Evolutionary conservation across 2,329 filamentous ascomycete species (phyloP).

Genomic region (Aspergillus persii): DNA sequence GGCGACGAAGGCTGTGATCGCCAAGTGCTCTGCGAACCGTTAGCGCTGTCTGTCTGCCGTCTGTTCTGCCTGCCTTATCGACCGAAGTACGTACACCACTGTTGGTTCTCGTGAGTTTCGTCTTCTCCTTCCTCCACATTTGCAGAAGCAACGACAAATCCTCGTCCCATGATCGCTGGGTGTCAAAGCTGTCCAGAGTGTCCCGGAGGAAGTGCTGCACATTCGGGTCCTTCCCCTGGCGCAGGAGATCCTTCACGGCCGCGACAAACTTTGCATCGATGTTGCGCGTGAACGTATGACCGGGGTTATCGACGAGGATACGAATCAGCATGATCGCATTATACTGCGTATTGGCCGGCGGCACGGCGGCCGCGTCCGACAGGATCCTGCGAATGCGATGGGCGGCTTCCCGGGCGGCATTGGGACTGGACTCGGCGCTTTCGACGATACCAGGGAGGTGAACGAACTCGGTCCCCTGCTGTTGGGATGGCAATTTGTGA

Average conservation of each 20-base stretch:
- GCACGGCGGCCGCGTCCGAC: constrained; percentile 62
- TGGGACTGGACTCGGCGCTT: constrained; percentile 85
- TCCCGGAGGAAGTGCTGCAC: constrained; percentile 86
- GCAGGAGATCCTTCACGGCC: constrained; percentile 71
- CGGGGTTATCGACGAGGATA: constrained; percentile 90
- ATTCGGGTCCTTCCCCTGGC: constrained; percentile 66
- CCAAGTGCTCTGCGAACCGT: constrained; percentile 5
- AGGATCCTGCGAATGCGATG: constrained; percentile 79
- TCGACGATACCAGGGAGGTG: constrained; percentile 93
- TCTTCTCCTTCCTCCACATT: constrained; percentile 91
- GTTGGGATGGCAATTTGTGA: background rate
- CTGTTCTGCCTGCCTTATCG: background rate
- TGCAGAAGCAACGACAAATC: constrained; percentile 67
- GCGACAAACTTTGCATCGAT: constrained; percentile 81
- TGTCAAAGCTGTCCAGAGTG: constrained; percentile 75
- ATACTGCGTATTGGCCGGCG: constrained; percentile 74
- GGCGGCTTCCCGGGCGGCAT: constrained; percentile 78
- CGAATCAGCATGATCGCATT: constrained; percentile 94
- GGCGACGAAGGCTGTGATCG: constrained; percentile 9
- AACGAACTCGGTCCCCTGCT: constrained; percentile 81
- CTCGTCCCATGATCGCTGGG: constrained; percentile 69
- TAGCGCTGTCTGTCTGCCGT: background rate
- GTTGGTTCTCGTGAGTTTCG: constrained; percentile 51
- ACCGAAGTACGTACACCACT: constrained; percentile 4
- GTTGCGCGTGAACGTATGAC: constrained; percentile 84